Evolutionary conservation across 371 early-diverging fungal genomes (phyloP).

Genomic region (Rhizopus stolonifer): DNA sequence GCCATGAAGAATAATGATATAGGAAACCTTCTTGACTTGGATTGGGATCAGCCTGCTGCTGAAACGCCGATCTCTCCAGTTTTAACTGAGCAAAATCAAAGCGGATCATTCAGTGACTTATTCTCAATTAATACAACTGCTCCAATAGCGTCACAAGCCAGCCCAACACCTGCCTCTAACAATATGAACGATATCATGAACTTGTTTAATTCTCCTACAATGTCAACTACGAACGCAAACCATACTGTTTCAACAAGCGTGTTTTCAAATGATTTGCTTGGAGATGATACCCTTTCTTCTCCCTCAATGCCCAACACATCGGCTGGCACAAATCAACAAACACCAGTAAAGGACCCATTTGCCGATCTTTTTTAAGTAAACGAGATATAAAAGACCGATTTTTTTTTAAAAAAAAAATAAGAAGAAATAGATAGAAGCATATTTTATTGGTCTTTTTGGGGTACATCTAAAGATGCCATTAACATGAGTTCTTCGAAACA

Average conservation of each 20-base stretch:
- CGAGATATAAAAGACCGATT: neutral
- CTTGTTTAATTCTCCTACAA: constrained; percentile 26
- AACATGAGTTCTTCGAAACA: neutral
- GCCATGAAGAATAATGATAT: constrained; percentile 60
- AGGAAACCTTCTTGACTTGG: constrained; percentile 54
- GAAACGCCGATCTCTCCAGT: constrained; percentile 30
- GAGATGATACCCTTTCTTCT: neutral
- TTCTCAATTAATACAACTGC: constrained; percentile 28
- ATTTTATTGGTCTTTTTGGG: neutral
- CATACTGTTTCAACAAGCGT: constrained; percentile 6
- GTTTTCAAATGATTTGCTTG: constrained; percentile 25
- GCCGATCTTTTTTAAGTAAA: constrained; percentile 29
- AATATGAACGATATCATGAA: constrained; percentile 40
- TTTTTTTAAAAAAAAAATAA: too few relatives aligned
- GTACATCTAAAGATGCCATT: neutral
- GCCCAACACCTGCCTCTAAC: constrained; percentile 3
- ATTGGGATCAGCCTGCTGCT: constrained; percentile 46
- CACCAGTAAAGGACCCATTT: constrained; percentile 29
- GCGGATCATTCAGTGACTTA: constrained; percentile 25
- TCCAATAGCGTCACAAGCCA: constrained; percentile 3
- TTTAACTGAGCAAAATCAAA: constrained; percentile 19
- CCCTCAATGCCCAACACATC: neutral
- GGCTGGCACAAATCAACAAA: neutral
- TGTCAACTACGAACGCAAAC: constrained; percentile 11
- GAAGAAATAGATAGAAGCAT: too few relatives aligned